These are phyloP conservation scores for Luffa acutangula DNA, from an alignment of 306 rosid species.

Conservation along the genomic window DNA sequence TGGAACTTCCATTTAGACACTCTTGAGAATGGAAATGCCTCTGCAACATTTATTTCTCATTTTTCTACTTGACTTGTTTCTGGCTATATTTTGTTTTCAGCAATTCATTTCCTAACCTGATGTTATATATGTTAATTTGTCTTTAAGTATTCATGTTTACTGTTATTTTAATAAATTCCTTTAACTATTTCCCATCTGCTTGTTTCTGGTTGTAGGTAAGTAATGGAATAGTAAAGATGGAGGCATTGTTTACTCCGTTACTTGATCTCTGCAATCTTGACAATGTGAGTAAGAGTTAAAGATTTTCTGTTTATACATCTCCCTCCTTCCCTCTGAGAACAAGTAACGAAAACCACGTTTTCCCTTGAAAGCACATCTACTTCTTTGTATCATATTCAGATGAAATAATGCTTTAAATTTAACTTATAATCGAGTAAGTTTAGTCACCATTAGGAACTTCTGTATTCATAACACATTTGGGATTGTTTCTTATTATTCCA, in stretches of 20 bases:
- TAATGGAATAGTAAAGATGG: constrained; percentile 47
- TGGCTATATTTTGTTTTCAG: background rate
- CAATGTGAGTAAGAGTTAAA: constrained; percentile 47
- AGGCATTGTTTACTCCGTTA: constrained; percentile 55
- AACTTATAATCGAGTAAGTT: background rate
- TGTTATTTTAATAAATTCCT: background rate
- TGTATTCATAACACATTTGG: background rate
- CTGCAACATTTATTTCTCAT: background rate
- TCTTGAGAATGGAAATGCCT: background rate
- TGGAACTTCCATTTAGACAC: background rate
- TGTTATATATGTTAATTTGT: background rate
- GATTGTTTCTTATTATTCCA: background rate
- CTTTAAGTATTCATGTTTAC: background rate
- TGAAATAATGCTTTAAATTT: background rate
- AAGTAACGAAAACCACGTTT: background rate
- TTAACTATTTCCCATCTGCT: background rate
- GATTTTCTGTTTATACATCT: background rate
- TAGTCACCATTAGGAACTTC: background rate
- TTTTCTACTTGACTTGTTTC: background rate
- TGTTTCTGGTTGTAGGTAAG: constrained; percentile 39
- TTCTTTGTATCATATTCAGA: background rate
- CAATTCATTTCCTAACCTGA: background rate
- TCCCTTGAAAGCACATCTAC: background rate
- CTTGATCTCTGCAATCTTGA: constrained; percentile 59
- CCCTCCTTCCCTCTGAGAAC: background rate